Conservation (phyloP, 495 filamentous ascomycete species). For the Aspergillus conjunctus region DNA sequence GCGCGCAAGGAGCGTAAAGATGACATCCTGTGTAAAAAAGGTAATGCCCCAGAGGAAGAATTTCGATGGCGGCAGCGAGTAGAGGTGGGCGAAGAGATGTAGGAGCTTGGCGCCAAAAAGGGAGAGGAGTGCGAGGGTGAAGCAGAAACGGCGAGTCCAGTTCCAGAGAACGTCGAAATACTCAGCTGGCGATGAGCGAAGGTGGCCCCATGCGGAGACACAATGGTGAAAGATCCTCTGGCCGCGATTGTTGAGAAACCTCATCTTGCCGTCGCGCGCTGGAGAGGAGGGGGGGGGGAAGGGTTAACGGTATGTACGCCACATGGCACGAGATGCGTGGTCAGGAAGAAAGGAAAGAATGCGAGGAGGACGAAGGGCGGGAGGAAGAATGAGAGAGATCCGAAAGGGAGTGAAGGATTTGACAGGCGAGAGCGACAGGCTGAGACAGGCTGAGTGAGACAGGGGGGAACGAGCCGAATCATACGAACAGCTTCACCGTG, state of each 20-base stretch:
- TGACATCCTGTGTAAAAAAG: conserved; percentile 46
- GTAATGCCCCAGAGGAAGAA: conserved; percentile 40
- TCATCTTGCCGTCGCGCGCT: conserved; percentile 15
- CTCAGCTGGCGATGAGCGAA: conserved; percentile 27
- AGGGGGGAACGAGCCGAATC: conserved; percentile 1
- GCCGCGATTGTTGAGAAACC: neutral
- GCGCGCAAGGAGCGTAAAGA: conserved; percentile 35
- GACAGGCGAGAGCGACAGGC: neutral
- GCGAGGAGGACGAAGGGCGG: neutral
- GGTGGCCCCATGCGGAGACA: neutral
- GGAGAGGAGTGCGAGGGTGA: conserved; percentile 37
- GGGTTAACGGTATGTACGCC: neutral
- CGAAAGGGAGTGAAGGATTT: neutral
- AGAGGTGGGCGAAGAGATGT: conserved; percentile 42
- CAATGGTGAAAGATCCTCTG: conserved; percentile 13
- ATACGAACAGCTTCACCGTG: neutral
- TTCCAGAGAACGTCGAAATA: conserved; percentile 37
- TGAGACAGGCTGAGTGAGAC: neutral
- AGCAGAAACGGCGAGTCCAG: conserved; percentile 41
- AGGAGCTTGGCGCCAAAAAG: conserved; percentile 38
- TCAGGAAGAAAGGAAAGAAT: neutral
- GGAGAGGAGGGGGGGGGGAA: neutral
- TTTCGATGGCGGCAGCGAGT: conserved; percentile 35
- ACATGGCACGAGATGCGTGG: neutral
- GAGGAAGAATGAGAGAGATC: neutral